phyloP scores from a whole-genome alignment of 495 filamentous ascomycete species.

The Aspergillus ostianus region DNA sequence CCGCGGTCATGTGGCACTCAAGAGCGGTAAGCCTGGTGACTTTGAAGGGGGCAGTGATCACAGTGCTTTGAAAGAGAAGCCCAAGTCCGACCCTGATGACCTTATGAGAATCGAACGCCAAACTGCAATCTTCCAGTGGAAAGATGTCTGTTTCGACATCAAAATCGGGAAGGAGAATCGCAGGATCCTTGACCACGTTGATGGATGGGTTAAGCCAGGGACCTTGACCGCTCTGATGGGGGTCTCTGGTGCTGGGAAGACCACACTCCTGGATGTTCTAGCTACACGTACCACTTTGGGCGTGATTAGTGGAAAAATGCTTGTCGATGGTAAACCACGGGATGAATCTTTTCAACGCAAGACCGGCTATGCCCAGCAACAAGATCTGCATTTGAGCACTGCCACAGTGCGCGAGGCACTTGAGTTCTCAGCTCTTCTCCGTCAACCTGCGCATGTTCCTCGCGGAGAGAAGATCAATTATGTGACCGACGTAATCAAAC shows the following conservation, averaged over 20 bases:
- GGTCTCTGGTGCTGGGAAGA: constrained; percentile 58
- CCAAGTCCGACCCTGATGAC: constrained; percentile 16
- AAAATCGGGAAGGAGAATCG: constrained; percentile 47
- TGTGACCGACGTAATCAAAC: constrained; percentile 84
- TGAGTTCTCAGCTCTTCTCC: constrained; percentile 74
- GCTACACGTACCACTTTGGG: constrained; percentile 48
- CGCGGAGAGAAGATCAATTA: constrained; percentile 76
- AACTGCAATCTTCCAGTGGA: constrained; percentile 63
- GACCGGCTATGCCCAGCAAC: constrained; percentile 90
- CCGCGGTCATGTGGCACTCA: constrained; percentile 19
- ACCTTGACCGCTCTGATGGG: constrained; percentile 63
- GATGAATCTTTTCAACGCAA: constrained; percentile 82
- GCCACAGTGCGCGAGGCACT: constrained; percentile 81
- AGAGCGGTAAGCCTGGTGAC: constrained; percentile 8
- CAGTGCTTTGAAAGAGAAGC: constrained; percentile 1
- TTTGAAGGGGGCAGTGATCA: constrained; percentile 12
- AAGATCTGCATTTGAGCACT: constrained; percentile 81
- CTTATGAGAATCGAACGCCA: constrained; percentile 43
- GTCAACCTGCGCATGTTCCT: constrained; percentile 71
- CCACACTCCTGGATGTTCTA: constrained; percentile 55
- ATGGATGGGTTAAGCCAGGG: constrained; percentile 64
- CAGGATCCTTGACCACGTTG: constrained; percentile 52
- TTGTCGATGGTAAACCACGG: constrained; percentile 49
- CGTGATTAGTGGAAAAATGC: constrained; percentile 47
- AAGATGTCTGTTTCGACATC: constrained; percentile 63